Evolutionary conservation across 2,329 filamentous ascomycete species (phyloP), one percentile per base, ranked within the genome.

Genomic region (Meredithiella fracta): DNA sequence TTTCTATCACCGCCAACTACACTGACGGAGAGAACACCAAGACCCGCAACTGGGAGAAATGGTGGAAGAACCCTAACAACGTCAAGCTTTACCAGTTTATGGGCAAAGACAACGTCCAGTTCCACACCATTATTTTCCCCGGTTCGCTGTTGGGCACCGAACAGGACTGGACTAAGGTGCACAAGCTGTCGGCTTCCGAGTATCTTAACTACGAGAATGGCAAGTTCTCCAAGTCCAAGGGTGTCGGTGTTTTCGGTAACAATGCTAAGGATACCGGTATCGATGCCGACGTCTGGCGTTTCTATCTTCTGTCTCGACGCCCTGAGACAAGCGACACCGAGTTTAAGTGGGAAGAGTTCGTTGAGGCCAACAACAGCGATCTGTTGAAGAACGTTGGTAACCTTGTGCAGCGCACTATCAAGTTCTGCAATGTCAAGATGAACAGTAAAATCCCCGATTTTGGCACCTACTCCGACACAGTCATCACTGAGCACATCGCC

Each of bases 11-110:
- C 1, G 87, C 86, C 61, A 89, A 81, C 63, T 94, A 94, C 68
- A 95, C 89, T 3, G 74, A 79, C 55, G 66, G 68, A 14, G 67
- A 68, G 54, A 65, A 74, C 59, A 60, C 66, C 14, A 63, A 65
- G 2, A 70, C 72, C 44, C 77, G 82, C 47, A 76, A 94, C 60
- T 96, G 90, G 90, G 82, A 94, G 72, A 78, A 86, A 65, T 96
- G 90, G 90, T 96, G 90, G 90, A 82, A 85, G 65, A 85, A 94
- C 67, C 87, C 88, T 0, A 83, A 94, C 47, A 76, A 94, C 34
- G 89, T 96, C 51, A 79, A 84, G 65, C 78, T 96, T 11, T 95
- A 92, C 68, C 90, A 96, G 71, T 94, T 96, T 74, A 86, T 95
- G 80, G 90, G 90, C 70, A 96, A 95, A 65, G 68, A 73, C 63